Evolutionary conservation across 352 stramenopile species (phyloP).

Genomic region (Phytophthora ramorum): DNA sequence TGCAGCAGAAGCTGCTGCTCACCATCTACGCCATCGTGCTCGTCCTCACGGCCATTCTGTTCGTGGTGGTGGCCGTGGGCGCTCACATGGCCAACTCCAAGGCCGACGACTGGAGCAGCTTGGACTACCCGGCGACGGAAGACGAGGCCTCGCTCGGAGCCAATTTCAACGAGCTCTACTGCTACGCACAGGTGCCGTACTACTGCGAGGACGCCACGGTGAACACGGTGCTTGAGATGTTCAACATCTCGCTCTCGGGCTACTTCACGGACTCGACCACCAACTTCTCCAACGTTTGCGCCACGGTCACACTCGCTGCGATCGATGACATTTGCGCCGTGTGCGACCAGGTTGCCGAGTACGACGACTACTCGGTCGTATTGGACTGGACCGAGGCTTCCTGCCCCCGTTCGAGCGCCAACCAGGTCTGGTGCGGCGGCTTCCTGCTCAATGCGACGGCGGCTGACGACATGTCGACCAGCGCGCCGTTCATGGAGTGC

Average conservation of each 20-base stretch:
- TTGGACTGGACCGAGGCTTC: slow-evolving; percentile 67
- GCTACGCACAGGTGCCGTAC: slow-evolving; percentile 79
- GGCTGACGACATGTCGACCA: slow-evolving; percentile 47
- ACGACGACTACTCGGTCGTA: slow-evolving; percentile 69
- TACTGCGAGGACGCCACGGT: slow-evolving; percentile 68
- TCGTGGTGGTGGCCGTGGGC: slow-evolving; percentile 71
- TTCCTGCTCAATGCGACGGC: slow-evolving; percentile 65
- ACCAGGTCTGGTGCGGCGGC: slow-evolving; percentile 74
- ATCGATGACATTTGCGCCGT: slow-evolving; percentile 68
- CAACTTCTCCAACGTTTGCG: slow-evolving; percentile 65
- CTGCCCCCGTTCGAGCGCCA: slow-evolving; percentile 57
- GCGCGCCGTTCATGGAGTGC: slow-evolving; percentile 73
- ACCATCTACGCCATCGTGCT: slow-evolving; percentile 75
- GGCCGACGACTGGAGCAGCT: slow-evolving; percentile 50
- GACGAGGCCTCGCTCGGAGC: slow-evolving; percentile 57
- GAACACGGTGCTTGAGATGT: slow-evolving; percentile 58
- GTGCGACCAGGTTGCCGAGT: slow-evolving; percentile 60
- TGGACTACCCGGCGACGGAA: slow-evolving; percentile 53
- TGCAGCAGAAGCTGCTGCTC: slow-evolving; percentile 76
- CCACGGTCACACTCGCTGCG: slow-evolving; percentile 43
- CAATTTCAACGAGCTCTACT: slow-evolving; percentile 88
- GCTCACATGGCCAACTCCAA: slow-evolving; percentile 64
- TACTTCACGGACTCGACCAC: slow-evolving; percentile 47
- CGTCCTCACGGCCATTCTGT: slow-evolving; percentile 61
- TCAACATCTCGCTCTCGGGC: slow-evolving; percentile 54